Base-by-base conservation (phyloP, 2,329 filamentous ascomycete species). In the Aspergillus pseudoterreus region DNA sequence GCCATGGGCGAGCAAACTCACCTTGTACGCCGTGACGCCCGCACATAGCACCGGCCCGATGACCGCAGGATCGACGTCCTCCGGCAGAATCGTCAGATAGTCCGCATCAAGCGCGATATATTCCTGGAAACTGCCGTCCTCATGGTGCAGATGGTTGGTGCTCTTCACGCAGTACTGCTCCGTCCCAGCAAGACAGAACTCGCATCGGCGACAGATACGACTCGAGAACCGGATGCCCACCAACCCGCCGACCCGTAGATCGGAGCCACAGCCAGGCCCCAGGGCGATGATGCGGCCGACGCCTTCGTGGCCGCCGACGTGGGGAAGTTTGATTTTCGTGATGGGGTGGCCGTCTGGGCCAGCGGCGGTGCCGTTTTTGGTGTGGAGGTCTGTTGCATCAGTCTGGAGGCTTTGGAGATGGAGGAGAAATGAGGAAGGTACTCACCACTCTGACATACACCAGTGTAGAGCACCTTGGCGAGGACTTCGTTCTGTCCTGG, bases 241-340 rank as follows among this genome's bases (percentile, higher is more conserved):
- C 8, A 75, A 55, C 0, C 56, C 63, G 14, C 73, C 73, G 4
- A 75, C 30, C 24, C 68, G 66, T 17, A 76, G 55, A 2, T 68
- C 66, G 3, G 65, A 60, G 9, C 58, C 59, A 33, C 64, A 63
- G 24, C 66, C 68, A 1, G 72, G 66, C 0, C 75, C 74, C 4
- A 76, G 58, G 0, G 65, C 61, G 14, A 76, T 60, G 39, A 76
- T 71, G 0, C 68, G 69, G 1, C 73, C 74, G 14, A 76, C 67
- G 1, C 74, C 75, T 65, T 77, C 73, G 55, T 76, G 74, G 5
- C 74, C 73, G 14, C 73, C 73, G n/a, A 76, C 63, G 48, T 77
- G 73, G 0, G 74, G 74, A 0, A 75, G 60, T 50, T 76, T 76
- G 54, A 75, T 72, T 12, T 71, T 64, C 1, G 70, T 74, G 32